These are phyloP conservation scores for Piedraia hortae DNA, from an alignment of 2,329 filamentous ascomycete genomes.

Conservation along the genomic window DNA sequence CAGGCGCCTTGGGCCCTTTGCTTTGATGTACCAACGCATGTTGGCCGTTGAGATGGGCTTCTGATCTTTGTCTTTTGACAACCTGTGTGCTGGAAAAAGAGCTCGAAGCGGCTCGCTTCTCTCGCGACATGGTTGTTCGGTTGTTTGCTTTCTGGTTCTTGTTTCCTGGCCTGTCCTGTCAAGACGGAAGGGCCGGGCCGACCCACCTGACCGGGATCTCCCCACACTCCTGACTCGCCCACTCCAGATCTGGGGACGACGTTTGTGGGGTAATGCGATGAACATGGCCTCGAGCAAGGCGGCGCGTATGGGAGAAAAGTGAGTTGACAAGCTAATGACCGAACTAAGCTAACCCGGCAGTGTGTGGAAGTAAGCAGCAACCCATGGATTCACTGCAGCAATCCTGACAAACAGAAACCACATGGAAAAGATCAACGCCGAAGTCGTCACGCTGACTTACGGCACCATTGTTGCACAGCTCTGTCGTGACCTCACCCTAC, in stretches of 20 bases:
- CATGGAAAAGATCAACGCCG: conserved; percentile 92
- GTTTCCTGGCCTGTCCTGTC: too few species aligned
- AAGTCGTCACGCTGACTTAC: conserved; percentile 90
- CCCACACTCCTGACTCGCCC: too few species aligned
- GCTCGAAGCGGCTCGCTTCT: conserved; percentile 74
- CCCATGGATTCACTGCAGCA: not conserved
- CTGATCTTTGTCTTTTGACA: conserved; percentile 67
- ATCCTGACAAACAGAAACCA: conserved; percentile 34
- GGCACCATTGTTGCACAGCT: conserved; percentile 91
- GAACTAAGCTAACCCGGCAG: conserved; percentile 19
- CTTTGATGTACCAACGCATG: too few species aligned
- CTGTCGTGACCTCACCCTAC: conserved; percentile 53
- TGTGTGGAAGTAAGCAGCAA: conserved; percentile 57
- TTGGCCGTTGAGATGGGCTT: conserved; percentile 26
- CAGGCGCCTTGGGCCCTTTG: conserved; percentile 70
- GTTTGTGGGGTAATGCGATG: conserved; percentile 6
- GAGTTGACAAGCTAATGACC: conserved; percentile 14
- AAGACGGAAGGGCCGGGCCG: too few species aligned
- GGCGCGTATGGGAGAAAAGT: conserved; percentile 49
- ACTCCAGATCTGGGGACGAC: too few species aligned
- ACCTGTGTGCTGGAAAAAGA: conserved; percentile 56
- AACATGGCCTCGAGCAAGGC: conserved; percentile 33
- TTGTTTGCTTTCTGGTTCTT: too few species aligned
- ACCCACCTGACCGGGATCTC: too few species aligned
- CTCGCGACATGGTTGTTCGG: conserved; percentile 78